These are phyloP conservation scores for Elongisporangium anandrum DNA, from an alignment of 352 stramenopile genomes.

Conservation along the genomic window DNA sequence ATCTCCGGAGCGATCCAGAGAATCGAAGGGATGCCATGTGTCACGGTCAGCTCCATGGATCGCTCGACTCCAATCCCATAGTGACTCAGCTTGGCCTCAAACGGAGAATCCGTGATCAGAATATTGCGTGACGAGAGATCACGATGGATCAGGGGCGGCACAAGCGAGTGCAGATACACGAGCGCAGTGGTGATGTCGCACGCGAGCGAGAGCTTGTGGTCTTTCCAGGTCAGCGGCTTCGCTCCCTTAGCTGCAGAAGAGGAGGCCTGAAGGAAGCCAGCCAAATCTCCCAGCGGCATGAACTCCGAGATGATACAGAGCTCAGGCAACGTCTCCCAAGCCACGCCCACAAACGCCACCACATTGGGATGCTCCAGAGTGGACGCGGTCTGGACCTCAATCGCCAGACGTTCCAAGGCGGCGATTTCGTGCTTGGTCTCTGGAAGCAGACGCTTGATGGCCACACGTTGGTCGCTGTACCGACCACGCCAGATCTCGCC, in stretches of 20 bases:
- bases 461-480: slow-evolving; percentile 58
- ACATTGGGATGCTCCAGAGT: slow-evolving; percentile 73
- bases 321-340: slow-evolving; percentile 58
- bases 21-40: slow-evolving; percentile 18
- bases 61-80: slow-evolving; percentile 24
- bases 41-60: slow-evolving; percentile 26
- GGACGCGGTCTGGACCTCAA: slow-evolving; percentile 69
- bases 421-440: slow-evolving; percentile 48
- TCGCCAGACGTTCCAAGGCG: slow-evolving; percentile 59
- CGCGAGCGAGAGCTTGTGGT: slow-evolving; percentile 16
- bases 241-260: slow-evolving; percentile 23
- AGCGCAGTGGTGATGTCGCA: slow-evolving; percentile 14
- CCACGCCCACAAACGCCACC: slow-evolving; percentile 68
- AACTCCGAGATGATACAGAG: slow-evolving; percentile 77
- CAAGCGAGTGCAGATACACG: slow-evolving; percentile 23
- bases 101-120: slow-evolving; percentile 8
- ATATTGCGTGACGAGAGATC: slow-evolving; percentile 31
- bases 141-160: slow-evolving; percentile 20
- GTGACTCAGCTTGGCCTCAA: slow-evolving; percentile 24
- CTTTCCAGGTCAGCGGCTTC: slow-evolving; percentile 32
- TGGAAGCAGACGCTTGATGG: slow-evolving; percentile 66
- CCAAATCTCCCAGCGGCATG: slow-evolving; percentile 69
- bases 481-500: slow-evolving; percentile 75
- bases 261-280: slow-evolving; percentile 39
- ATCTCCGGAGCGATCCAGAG: slow-evolving; percentile 23